A percentile compares a stretch with the other conserved stretches of the same genome.
Conservation (phyloP, 31 red algal species). For the Endocladia muricata region DNA sequence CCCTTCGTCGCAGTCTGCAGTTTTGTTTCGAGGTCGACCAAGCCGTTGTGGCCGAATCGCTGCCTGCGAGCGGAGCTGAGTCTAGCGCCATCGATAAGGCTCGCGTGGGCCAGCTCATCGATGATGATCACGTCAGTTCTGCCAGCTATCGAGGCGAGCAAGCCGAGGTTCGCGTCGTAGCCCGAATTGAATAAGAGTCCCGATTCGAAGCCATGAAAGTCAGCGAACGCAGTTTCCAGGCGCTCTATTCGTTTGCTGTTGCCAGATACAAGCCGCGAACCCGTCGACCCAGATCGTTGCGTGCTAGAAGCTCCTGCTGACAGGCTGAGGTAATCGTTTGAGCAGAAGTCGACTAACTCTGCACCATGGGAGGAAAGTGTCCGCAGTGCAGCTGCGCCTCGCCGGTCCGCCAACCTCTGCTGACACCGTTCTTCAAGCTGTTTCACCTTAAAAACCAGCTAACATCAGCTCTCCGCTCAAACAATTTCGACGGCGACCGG, state of each 20-base stretch:
- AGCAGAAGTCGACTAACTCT: conserved; percentile 95
- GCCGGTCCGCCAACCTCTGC: no score
- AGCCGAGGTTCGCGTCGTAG: conserved; percentile 83
- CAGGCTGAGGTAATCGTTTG: conserved; percentile 93
- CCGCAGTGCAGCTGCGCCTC: no score
- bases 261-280: conserved; percentile 92
- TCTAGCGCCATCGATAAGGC: conserved; percentile 83
- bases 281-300: conserved; percentile 50
- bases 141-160: conserved; percentile 65
- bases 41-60: conserved; percentile 84
- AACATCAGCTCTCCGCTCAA: not conserved
- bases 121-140: conserved; percentile 53
- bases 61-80: conserved; percentile 43
- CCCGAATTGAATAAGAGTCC: conserved; percentile 87
- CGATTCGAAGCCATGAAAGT: conserved; percentile 56
- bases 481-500: no score
- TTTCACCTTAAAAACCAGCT: not conserved
- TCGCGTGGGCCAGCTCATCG: conserved; percentile 91
- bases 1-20: not conserved
- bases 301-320: conserved; percentile 4
- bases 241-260: conserved; percentile 42
- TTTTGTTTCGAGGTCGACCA: conserved; percentile 14
- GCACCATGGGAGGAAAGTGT: no score
- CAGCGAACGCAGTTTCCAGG: conserved; percentile 62
- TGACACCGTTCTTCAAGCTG: no score